phyloP scores from a whole-genome alignment of 2,329 filamentous ascomycete species.

The Neofusicoccum ribis region DNA sequence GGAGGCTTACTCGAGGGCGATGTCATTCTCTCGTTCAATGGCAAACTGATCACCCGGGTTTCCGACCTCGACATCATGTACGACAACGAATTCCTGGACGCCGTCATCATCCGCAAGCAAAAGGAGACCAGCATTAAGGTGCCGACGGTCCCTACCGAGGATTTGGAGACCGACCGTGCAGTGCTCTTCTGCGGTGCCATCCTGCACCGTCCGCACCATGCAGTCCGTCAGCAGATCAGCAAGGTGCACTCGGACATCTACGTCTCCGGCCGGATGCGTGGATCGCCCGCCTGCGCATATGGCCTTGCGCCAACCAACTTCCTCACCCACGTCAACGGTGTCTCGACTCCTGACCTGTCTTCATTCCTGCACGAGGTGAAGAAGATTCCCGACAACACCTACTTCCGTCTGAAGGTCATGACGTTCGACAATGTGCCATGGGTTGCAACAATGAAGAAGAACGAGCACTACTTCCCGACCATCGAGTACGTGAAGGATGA shows the following conservation, averaged over 20 bases:
- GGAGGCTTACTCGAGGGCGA: slow-evolving; percentile 82
- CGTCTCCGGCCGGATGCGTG: slow-evolving; percentile 76
- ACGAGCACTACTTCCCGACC: slow-evolving; percentile 87
- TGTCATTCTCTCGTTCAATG: slow-evolving; percentile 87
- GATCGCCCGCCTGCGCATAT: slow-evolving; percentile 84
- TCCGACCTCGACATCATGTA: slow-evolving; percentile 97
- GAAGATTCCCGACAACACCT: slow-evolving; percentile 93
- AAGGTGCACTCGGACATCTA: slow-evolving; percentile 97
- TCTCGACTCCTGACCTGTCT: slow-evolving; percentile 78
- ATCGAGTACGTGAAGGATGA: slow-evolving; percentile 64
- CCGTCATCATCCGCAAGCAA: slow-evolving; percentile 82
- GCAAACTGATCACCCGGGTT: slow-evolving; percentile 87
- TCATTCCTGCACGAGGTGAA: slow-evolving; percentile 78
- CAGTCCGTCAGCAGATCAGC: slow-evolving; percentile 94
- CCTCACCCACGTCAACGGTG: slow-evolving; percentile 91
- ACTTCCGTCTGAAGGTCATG: slow-evolving; percentile 95
- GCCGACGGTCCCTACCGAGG: slow-evolving; percentile 81
- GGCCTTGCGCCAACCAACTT: slow-evolving; percentile 96
- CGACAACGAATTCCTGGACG: slow-evolving; percentile 77
- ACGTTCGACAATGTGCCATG: slow-evolving; percentile 98
- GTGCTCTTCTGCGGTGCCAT: slow-evolving; percentile 95
- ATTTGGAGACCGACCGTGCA: slow-evolving; percentile 88
- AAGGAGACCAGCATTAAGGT: slow-evolving; percentile 75
- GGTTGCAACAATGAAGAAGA: slow-evolving; percentile 99
- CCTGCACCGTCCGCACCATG: slow-evolving; percentile 89